These are phyloP conservation scores for Paecilomyces formosus DNA, from an alignment of 2,329 filamentous ascomycete species.

Conservation along the genomic window DNA sequence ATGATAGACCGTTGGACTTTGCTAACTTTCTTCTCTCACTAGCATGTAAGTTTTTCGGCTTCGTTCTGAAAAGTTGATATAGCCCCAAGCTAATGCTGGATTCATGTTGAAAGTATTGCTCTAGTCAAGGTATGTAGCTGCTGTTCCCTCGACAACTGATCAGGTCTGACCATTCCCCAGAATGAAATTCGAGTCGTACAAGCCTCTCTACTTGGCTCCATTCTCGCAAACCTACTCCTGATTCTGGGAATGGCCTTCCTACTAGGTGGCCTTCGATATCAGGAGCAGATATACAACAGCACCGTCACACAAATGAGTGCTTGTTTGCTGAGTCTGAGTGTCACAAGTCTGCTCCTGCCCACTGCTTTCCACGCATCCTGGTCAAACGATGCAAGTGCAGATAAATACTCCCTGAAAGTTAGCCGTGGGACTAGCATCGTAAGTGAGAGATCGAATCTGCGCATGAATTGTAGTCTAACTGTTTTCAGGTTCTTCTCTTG, in stretches of 20 bases:
- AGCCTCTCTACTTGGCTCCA: slow-evolving; percentile 81
- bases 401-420: slow-evolving; percentile 68
- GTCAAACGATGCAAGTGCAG: slow-evolving; percentile 53
- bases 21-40: slow-evolving; percentile 7
- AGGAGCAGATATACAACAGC: slow-evolving; percentile 93
- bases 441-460: slow-evolving; percentile 24
- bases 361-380: slow-evolving; percentile 93
- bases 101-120: slow-evolving; percentile 54
- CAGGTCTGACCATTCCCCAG: slow-evolving; percentile 23
- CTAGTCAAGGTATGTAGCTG: slow-evolving; percentile 53
- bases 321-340: slow-evolving; percentile 80
- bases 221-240: slow-evolving; percentile 78
- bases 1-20: neutral
- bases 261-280: slow-evolving; percentile 74
- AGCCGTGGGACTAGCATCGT: slow-evolving; percentile 85
- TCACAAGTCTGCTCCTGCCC: slow-evolving; percentile 79
- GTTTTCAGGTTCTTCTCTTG: slow-evolving; percentile 59
- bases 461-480: neutral
- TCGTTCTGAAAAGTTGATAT: neutral
- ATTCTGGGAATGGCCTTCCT: slow-evolving; percentile 91
- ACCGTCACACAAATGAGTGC: slow-evolving; percentile 96
- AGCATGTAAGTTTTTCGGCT: slow-evolving; percentile 46
- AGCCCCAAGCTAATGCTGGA: neutral
- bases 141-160: neutral
- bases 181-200: slow-evolving; percentile 87